phyloP scores from a whole-genome alignment of 306 rosid species.

The peach (Prunus persica) region DNA sequence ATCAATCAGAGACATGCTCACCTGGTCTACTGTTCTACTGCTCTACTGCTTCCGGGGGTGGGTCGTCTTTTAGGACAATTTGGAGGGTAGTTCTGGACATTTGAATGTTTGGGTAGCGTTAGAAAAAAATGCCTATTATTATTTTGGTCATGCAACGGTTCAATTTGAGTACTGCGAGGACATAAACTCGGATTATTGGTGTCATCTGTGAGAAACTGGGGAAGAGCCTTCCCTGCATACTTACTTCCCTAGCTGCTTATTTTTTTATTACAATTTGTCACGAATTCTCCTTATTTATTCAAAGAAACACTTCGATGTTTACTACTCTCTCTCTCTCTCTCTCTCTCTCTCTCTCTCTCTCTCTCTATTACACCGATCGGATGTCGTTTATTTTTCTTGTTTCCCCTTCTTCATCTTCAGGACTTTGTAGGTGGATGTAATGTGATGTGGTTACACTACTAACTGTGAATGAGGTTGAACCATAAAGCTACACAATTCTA shows the following conservation, averaged over 20 bases:
- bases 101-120: neutral
- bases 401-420: neutral
- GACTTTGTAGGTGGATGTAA: neutral
- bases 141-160: neutral
- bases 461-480: too few species aligned
- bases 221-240: neutral
- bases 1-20: neutral
- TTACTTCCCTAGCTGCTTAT: neutral
- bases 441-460: neutral
- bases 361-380: neutral
- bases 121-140: neutral
- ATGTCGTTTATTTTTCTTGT: neutral
- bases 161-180: slow-evolving; percentile 2
- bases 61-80: neutral
- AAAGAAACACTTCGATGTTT: neutral
- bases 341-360: neutral
- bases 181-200: neutral
- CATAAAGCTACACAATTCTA: too few species aligned
- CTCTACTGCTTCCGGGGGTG: neutral
- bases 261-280: neutral
- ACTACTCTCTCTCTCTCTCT: too few species aligned
- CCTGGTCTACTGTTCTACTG: neutral
- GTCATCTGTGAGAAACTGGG: neutral
- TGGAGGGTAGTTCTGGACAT: neutral
- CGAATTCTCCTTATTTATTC: neutral